Base-by-base conservation (phyloP, 805 yeast species). In the Kazachstania martiniae region DNA sequence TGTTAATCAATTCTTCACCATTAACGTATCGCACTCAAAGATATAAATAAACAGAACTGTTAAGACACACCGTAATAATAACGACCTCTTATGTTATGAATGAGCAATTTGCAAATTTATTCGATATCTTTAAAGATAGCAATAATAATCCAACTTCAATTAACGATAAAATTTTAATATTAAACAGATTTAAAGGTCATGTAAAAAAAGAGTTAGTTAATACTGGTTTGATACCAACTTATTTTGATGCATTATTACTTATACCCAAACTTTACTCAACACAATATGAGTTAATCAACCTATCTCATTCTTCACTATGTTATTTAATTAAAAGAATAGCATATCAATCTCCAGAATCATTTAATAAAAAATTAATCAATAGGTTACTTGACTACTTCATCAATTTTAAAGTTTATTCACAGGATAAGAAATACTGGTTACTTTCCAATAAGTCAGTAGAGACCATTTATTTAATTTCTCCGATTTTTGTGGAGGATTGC, bases 321-420 rank as follows among this genome's bases (percentile, higher is more conserved):
- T 66, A 68, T 41, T 42, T 68, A 12, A 53, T 63, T 16, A 65
- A 65, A 37, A 51, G 73, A 8, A 56, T 63, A 6, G 58, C 63
- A 16, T 56, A 59, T 42, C 72, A 57, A 37, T 38, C 49, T 12
- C 58, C 58, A 8, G 33, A 38, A n/a, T 28, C 37, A 23, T 41
- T 49, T 12, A 33, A 40, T 24, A 27, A 36, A 16, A 21, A 23
- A 8, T 29, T 36, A 4, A 34, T 45, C 5, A 25, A 25, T 3
- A 35, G 36, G 8, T 18, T 51, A 21, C 29, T 43, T 5, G 33
- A 21, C 12, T 38, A 43, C 32, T 42, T 40, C 21, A 18, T 18
- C 18, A 17, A 23, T 12, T 12, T 12, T 19, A 30, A 38, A 25
- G 18, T 35, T 21, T 18, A 34, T 17, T 34, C 37, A 3, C 40